Evolutionary conservation across 768 basidiomycete species (phyloP).

Genomic region (Crepidotus variabilis): DNA sequence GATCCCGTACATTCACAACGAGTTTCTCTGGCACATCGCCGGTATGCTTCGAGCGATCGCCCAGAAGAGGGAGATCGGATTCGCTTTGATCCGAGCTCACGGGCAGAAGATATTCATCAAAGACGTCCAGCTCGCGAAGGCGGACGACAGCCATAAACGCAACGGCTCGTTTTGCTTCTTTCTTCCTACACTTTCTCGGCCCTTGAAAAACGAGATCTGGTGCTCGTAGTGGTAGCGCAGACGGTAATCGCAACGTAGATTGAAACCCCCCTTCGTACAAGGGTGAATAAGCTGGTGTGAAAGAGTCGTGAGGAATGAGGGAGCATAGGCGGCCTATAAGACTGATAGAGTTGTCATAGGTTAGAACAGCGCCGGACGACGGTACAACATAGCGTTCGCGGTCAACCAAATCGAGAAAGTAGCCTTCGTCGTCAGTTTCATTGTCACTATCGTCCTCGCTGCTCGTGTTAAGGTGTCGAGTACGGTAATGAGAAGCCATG

Average conservation of each 20-base stretch:
- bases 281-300: slow-evolving; percentile 58
- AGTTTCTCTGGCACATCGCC: slow-evolving; percentile 49
- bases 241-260: slow-evolving; percentile 59
- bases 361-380: slow-evolving; percentile 73
- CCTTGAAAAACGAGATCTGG: slow-evolving; percentile 56
- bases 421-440: slow-evolving; percentile 40
- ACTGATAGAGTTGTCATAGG: slow-evolving; percentile 70
- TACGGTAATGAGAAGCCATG: slow-evolving; percentile 60
- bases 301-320: slow-evolving; percentile 68
- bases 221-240: slow-evolving; percentile 55
- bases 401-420: slow-evolving; percentile 53
- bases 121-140: slow-evolving; percentile 66
- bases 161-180: slow-evolving; percentile 78
- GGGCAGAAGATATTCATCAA: slow-evolving; percentile 82
- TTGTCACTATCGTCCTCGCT: slow-evolving; percentile 33
- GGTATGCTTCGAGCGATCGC: slow-evolving; percentile 39
- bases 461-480: slow-evolving; percentile 31
- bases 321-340: slow-evolving; percentile 76
- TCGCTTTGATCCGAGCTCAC: slow-evolving; percentile 47
- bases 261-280: slow-evolving; percentile 60
- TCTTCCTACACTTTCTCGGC: slow-evolving; percentile 61
- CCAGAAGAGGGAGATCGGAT: slow-evolving; percentile 49
- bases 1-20: slow-evolving; percentile 59
- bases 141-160: slow-evolving; percentile 75
- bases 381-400: slow-evolving; percentile 75